Base-by-base conservation (phyloP, 805 yeast genomes). In the Diddensiella transvaalensis region DNA sequence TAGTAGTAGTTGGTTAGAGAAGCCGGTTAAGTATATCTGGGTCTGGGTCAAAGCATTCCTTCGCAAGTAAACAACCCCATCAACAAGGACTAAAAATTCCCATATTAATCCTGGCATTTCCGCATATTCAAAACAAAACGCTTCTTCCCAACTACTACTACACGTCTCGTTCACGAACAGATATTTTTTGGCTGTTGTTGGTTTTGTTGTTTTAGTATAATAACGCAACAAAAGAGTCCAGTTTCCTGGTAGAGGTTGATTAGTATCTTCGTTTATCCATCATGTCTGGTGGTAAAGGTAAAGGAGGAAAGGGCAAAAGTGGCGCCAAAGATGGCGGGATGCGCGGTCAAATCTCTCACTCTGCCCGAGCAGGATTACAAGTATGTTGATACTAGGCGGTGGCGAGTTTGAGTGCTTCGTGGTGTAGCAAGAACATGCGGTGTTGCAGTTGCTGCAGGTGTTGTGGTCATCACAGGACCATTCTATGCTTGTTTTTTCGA, bases 241-340 rank as follows among this genome's bases (percentile, higher is more conserved):
- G n/a, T n/a, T n/a, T n/a, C n/a, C n/a, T n/a, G n/a, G n/a, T n/a
- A n/a, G n/a, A n/a, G n/a, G n/a, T n/a, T n/a, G n/a, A 13, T 26
- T 13, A 8, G 32, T 26, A 26, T 8, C 8, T 13, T 8, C 13
- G 13, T 26, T 26, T 26, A 8, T 8, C 8, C 15, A 35, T 35
- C 8, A 88, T 90, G 96, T 86, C 96, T 47, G 97, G 72, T 30
- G 73, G 98, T 59, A 91, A 91, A 80, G 88, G 83, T 52, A 90
- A 86, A 69, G 97, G 98, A 59, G 97, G 97, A 65, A 91, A 90
- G 73, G 97, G 97, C 60, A 90, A 90, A 70, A 83, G 95, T 22
- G 87, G 95, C 29, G 87, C 87, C 66, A 85, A 83, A 68, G 85
- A 77, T 50, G 80, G 79, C 43, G 75, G 75, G 22, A 50, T 68